Base-by-base conservation (phyloP, 192 early-diverging fungal species). In the Coemansia sp. region DNA sequence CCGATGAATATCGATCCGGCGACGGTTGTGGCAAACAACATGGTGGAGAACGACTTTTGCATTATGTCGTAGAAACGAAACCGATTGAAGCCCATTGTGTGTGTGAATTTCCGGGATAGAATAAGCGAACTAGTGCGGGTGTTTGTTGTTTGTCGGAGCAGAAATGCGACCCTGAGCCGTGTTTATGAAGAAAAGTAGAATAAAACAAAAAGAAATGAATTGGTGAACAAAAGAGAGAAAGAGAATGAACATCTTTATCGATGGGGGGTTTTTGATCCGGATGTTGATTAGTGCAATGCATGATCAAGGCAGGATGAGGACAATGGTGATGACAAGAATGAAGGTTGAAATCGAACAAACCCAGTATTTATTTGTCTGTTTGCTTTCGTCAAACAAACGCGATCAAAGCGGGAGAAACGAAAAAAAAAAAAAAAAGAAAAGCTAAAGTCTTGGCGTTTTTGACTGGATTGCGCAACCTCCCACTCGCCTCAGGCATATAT, bases 41-140 rank as follows among this genome's bases (percentile, higher is more conserved):
- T 20, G 8, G 73, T 75, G 33, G 73, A 58, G 8, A 70, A 8
- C 9, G 78, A 65, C 54, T 45, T 51, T 54, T 81, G 78, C 59
- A 73, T 53, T 36, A 75, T 57, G 55, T 81, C 78, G 70, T 81
- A 81, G 43, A 81, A 20, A 59, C 78, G 78, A 67, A 72, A 81
- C 70, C 78, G 78, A 73, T 81, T 81, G 43, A 81, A 64, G 64
- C 66, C 45, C 78, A 75, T 81, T 75, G 4, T 22, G 53, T 20
- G 28, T 9, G 22, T 55, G 18, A 22, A 14, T 7, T 3, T 22
- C 28, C 20, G 51, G 17, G 20, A 8, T 18, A 52, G 4, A 52
- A 15, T 52, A 17, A 52, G 51, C 15, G 43, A 28, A 28, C 22
- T 28, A 28, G 22, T 28, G 22, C 22, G 22, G 22, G 22, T 28